Evolutionary conservation across 164 flowering plant species (phyloP), one percentile per base, ranked within the genome.

Genomic region (Umbilicus rupestris): DNA sequence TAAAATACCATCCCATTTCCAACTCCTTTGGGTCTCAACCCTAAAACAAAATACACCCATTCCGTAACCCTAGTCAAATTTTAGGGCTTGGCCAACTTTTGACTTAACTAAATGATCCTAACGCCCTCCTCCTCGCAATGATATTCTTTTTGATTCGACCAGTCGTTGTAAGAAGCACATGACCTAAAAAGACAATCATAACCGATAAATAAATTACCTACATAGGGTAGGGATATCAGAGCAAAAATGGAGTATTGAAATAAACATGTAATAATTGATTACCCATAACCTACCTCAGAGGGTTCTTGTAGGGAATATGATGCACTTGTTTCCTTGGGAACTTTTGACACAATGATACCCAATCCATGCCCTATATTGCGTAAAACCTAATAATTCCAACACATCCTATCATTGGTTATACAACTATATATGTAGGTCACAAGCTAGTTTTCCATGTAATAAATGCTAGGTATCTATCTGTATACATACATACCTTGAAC

Each of bases 251-350:
- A 55, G 14, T 5, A 55, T 7, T 16, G 26, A 55, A 55, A 55
- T 55, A 62, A 62, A 16, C 9, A 62, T 62, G 28, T 4, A 62
- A 30, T 0, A 17, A 7, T 62, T 2, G n/a, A 16, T 30, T 17
- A 6, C 65, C 24, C 28, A 9, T 62, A 33, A 33, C 65, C 44
- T 62, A 62, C 65, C 65, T 63, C 65, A 19, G 42, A 63, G 29
- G 65, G 65, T 22, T 63, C 65, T 39, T 63, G 65, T 22, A 63
- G 65, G 42, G 65, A 63, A 63, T 63, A 63, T 9, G 42, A 35
- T 14, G 65, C 65, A 41, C 45, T 63, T 63, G 65, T 63, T 63
- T 63, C 65, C 42, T 63, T 63, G 10, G 65, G 65, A 39, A 63
- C 46, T 35, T 63, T 63, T 3, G 65, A 63, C 29, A 63, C 65